Evolutionary conservation across 257 asterid genomes (phyloP), one percentile per base, ranked within the genome.

Genomic region (Solanum chmielewskii): DNA sequence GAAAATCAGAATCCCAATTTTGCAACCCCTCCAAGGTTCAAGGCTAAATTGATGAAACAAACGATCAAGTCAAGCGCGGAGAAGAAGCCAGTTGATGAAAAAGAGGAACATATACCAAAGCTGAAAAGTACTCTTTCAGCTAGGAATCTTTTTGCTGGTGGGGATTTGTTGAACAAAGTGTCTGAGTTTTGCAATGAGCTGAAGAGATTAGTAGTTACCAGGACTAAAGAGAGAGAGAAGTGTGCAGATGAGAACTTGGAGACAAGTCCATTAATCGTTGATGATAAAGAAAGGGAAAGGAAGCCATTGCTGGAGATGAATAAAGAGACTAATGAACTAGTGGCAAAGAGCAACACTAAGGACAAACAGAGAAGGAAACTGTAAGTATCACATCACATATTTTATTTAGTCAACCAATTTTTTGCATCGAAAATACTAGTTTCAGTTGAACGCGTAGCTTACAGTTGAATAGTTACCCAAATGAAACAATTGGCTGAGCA

Each of bases 131-230:
- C 99, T 29, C 78, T 93, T 60, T 97, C 99, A 21, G 98, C 99
- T 3, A 90, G 94, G 87, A 96, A 95, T 88, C 90, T 96, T 89
- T 97, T 97, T 91, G 91, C 96, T 1, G 98, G 99, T n/a, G 94
- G 98, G 31, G 98, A 95, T 85, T 89, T 97, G 85, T 88, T 97
- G 62, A 92, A 88, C 87, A 96, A 94, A 90, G 96, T 97, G 12
- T 89, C 97, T 1, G 99, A 97, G 29, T 97, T 97, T 84, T 97
- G 99, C 93, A 94, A 91, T 68, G 99, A 95, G 89, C 90, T 97
- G 93, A 97, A 97, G 89, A 95, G 88, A 71, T 68, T 97, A 91
- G 85, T 47, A 29, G 95, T 98, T 9, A 89, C 88, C 13, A 91
- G 97, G 90, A 83, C 92, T 21, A 90, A 75, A 70, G 93, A 90